Evolutionary conservation across 371 early-diverging fungal genomes (phyloP).

Genomic region (Mortierella sp.): DNA sequence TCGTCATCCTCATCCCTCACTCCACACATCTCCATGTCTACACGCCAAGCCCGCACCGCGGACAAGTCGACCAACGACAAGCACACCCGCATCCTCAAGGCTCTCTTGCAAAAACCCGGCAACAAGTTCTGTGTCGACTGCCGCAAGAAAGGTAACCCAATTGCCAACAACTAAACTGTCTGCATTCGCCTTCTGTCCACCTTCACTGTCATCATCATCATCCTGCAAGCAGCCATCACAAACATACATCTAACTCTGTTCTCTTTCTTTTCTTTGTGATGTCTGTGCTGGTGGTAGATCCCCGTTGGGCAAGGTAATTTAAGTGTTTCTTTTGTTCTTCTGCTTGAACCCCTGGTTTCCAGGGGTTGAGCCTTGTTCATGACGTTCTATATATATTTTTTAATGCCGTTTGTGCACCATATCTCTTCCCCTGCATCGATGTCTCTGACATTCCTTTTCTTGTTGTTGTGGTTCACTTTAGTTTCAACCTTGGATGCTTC

Average conservation of each 20-base stretch:
- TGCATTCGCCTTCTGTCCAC: not conserved
- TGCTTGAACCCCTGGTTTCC: not conserved
- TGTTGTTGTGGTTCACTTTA: slow-evolving; percentile 27
- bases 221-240: not conserved
- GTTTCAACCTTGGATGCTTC: slow-evolving; percentile 90
- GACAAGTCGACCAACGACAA: slow-evolving; percentile 83
- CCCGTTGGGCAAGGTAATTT: slow-evolving; percentile 80
- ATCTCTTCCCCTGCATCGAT: not conserved
- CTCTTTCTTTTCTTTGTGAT: slow-evolving; percentile 1
- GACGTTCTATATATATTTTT: not conserved
- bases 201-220: not conserved
- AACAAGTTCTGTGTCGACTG: slow-evolving; percentile 90
- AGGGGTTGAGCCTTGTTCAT: not conserved
- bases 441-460: not conserved
- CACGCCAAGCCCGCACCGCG: slow-evolving; percentile 78
- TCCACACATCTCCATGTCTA: slow-evolving; percentile 68
- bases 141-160: slow-evolving; percentile 75
- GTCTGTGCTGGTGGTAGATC: slow-evolving; percentile 66
- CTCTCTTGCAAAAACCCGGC: slow-evolving; percentile 76
- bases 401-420: not conserved
- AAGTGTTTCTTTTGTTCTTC: not conserved
- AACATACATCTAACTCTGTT: not conserved
- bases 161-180: not conserved
- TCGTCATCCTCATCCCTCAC: not conserved
- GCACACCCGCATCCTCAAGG: slow-evolving; percentile 77